Evolutionary conservation across 768 basidiomycete species (phyloP), one percentile per base, ranked within the genome.

Genomic region (Pisolithus albus): DNA sequence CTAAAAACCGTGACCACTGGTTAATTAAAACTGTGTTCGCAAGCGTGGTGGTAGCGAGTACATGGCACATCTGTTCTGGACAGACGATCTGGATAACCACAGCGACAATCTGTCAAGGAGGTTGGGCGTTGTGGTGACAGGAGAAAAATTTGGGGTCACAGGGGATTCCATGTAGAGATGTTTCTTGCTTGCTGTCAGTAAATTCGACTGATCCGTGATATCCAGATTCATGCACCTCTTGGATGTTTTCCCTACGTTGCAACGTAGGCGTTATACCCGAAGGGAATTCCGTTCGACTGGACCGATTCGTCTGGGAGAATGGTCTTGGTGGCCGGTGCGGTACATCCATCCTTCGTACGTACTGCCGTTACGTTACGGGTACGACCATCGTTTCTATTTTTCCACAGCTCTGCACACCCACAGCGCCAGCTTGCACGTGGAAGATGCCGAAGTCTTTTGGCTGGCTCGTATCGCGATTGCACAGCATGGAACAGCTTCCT

Each of bases 321-420:
- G 15, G 74, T 78, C 16, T 63, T 82, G 19, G 70, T 80, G 32
- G 82, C 80, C 40, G 78, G 78, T 54, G 80, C 80, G 13, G 78
- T 77, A 1, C 80, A 82, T 63, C 76, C 81, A 10, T 66, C 77
- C 40, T 57, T 77, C 61, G 80, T 77, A 51, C 53, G 72, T 60
- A 4, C 36, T 13, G 28, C 42, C 21, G 30, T 49, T 47, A 1
- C 16, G n/a, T 46, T 26, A 7, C 23, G 23, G 19, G 16, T 30
- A 24, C 40, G 32, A 19, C 26, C 55, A 28, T 26, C 28, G 26
- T 52, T 28, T 53, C 47, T 11, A 32, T 48, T 24, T 39, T 39
- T 49, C 32, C 37, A 44, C 54, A 82, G 81, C 80, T 79, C 16
- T 73, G 73, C 36, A 72, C 10, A 72, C 74, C 23, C 59, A 62